These are phyloP conservation scores for Peronospora destructor DNA, from an alignment of 352 stramenopile species.

Conservation along the genomic window DNA sequence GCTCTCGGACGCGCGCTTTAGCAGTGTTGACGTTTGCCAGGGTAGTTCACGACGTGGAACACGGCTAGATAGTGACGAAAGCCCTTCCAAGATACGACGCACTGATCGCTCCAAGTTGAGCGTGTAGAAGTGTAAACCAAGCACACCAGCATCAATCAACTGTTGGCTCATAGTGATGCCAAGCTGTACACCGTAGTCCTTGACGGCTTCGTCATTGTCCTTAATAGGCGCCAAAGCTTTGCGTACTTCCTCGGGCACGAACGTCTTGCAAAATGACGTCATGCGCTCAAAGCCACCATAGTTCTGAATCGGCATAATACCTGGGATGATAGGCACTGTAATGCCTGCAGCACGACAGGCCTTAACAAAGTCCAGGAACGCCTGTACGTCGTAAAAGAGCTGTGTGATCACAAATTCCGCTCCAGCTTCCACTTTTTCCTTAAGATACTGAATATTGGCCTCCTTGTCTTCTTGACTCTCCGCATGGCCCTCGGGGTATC, in stretches of 20 bases:
- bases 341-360: slow-evolving; percentile 89
- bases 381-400: slow-evolving; percentile 97
- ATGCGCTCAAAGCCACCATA: slow-evolving; percentile 97
- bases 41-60: slow-evolving; percentile 74
- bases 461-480: slow-evolving; percentile 82
- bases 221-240: slow-evolving; percentile 89
- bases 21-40: slow-evolving; percentile 88
- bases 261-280: slow-evolving; percentile 95
- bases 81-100: slow-evolving; percentile 78
- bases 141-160: slow-evolving; percentile 85
- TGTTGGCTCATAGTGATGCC: slow-evolving; percentile 92
- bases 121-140: slow-evolving; percentile 92
- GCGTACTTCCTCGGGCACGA: slow-evolving; percentile 84
- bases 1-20: slow-evolving; percentile 80
- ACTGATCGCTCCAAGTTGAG: slow-evolving; percentile 90
- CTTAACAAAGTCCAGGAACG: slow-evolving; percentile 93
- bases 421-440: slow-evolving; percentile 95
- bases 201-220: slow-evolving; percentile 94
- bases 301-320: slow-evolving; percentile 98
- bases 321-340: slow-evolving; percentile 93
- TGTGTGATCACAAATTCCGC: slow-evolving; percentile 98
- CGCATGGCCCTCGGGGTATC: slow-evolving; percentile 96
- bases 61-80: slow-evolving; percentile 53
- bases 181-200: slow-evolving; percentile 93
- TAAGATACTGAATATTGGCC: slow-evolving; percentile 95